A percentile compares a stretch with the other conserved stretches of the same genome.
Evolutionary conservation across 2,329 filamentous ascomycete species (phyloP).

Genomic region (Davidsoniella virescens): DNA sequence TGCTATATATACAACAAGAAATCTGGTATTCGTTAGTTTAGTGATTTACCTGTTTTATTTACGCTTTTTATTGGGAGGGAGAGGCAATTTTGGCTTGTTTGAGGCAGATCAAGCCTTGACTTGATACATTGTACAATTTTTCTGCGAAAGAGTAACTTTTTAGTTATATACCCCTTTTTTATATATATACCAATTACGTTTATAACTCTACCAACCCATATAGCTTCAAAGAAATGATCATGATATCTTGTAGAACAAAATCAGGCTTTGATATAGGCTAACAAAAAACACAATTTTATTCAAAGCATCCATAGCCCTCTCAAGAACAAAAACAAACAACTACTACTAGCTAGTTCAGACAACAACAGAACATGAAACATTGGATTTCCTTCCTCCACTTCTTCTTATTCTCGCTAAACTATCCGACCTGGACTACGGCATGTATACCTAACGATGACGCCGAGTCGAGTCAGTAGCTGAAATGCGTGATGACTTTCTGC

Average conservation of each 20-base stretch:
- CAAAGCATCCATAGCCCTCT: neutral
- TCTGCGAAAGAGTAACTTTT: conserved; percentile 3
- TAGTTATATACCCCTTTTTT: conserved; percentile 1
- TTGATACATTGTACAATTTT: too few species aligned
- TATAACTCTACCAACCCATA: too few species aligned
- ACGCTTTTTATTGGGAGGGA: too few species aligned
- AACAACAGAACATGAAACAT: too few species aligned
- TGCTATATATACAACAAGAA: too few species aligned
- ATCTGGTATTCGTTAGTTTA: too few species aligned
- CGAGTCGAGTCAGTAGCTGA: conserved; percentile 5
- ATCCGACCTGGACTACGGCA: neutral
- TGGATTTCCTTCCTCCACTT: neutral
- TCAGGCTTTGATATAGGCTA: neutral
- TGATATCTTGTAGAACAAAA: neutral
- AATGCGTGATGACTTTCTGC: conserved; percentile 7
- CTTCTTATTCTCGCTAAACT: neutral
- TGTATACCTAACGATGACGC: conserved; percentile 11
- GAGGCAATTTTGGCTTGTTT: too few species aligned
- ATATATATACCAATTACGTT: too few species aligned
- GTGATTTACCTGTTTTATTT: too few species aligned
- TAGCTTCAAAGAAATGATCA: too few species aligned
- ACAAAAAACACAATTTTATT: neutral
- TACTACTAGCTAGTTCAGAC: too few species aligned
- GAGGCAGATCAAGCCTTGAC: too few species aligned
- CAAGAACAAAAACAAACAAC: neutral